Evolutionary conservation across 106 monocot species (phyloP), one percentile per base, ranked within the genome.

Genomic region (Platanthera guangdongensis): DNA sequence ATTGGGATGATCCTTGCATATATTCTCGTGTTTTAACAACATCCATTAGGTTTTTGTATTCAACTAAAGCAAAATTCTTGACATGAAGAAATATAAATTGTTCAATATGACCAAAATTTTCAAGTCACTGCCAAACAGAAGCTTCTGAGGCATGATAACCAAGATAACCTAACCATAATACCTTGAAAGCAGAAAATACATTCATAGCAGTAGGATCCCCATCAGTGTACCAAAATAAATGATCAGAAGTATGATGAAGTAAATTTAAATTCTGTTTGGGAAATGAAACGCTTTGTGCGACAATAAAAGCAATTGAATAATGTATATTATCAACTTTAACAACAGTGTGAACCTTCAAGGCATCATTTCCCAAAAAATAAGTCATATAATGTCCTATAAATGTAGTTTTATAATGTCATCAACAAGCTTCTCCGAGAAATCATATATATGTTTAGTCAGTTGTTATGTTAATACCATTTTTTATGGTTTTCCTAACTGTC

Each of bases 1-100:
- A 99, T 45, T 75, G 71, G 16, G 89, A 86, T 59, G 94, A 94
- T n/a, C 94, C 92, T 28, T 92, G 89, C 94, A 99, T 90, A 75
- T 79, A 84, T 70, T 90, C 83, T 76, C 86, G 89, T 74, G 99
- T 94, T 60, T 84, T 92, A 14, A 99, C 88, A 74, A 94, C 89
- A 86, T 99, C 92, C 77, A 90, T 78, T 70, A 99, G 84, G 57
- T 85, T 88, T 75, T 84, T 78, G 68, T 94, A 99, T 80, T 90
- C 94, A 53, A 90, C 69, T 71, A 99, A 72, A 51, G 92, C 90
- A 87, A 94, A 99, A 71, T 85, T 77, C 74, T 92, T 88, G 9
- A 72, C 64, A 79, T 80, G 88, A 82, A 84, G 80, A 77, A 82
- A 77, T 9, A 83, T 51, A 72, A 90, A 85, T 59, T 82, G 75